Conservation (phyloP, 257 asterid species). For the Solanum rostratum region DNA sequence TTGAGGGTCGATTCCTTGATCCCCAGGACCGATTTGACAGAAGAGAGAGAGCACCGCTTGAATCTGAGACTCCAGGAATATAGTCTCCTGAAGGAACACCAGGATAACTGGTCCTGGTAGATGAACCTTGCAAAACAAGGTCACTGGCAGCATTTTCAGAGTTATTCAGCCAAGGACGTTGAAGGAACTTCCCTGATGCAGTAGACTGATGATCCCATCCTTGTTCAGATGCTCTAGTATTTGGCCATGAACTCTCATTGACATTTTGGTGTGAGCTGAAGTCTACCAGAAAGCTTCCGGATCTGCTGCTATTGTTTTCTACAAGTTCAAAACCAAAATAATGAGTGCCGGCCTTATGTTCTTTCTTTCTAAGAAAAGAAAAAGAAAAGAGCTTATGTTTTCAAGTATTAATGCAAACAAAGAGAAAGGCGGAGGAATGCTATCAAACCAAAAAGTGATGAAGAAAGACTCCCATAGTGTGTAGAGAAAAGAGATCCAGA, state of each 20-base stretch:
- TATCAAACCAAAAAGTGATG: conserved; percentile 49
- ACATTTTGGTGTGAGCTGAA: conserved; percentile 36
- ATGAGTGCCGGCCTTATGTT: not conserved
- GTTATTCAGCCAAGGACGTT: conserved; percentile 48
- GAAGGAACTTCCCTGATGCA: conserved; percentile 26
- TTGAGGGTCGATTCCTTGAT: conserved; percentile 40
- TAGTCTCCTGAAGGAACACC: conserved; percentile 40
- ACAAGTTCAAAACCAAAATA: conserved; percentile 8
- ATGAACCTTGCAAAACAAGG: conserved; percentile 32
- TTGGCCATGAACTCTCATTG: conserved; percentile 33
- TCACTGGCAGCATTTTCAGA: conserved; percentile 31
- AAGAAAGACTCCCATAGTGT: conserved; percentile 43
- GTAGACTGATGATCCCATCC: conserved; percentile 26
- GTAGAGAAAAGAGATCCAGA: conserved; percentile 45
- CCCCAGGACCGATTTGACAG: conserved; percentile 91
- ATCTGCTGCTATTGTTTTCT: conserved; percentile 41
- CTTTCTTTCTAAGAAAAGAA: not conserved
- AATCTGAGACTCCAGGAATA: conserved; percentile 37
- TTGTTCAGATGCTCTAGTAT: conserved; percentile 21
- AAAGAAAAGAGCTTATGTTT: not conserved
- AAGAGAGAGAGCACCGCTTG: conserved; percentile 95
- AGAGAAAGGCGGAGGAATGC: not conserved
- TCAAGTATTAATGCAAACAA: not conserved
- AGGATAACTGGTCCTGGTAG: conserved; percentile 23
- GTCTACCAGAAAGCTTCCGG: conserved; percentile 65